These are phyloP conservation scores for Emmonsia crescens DNA, from an alignment of 2,329 filamentous ascomycete genomes.

Conservation along the genomic window DNA sequence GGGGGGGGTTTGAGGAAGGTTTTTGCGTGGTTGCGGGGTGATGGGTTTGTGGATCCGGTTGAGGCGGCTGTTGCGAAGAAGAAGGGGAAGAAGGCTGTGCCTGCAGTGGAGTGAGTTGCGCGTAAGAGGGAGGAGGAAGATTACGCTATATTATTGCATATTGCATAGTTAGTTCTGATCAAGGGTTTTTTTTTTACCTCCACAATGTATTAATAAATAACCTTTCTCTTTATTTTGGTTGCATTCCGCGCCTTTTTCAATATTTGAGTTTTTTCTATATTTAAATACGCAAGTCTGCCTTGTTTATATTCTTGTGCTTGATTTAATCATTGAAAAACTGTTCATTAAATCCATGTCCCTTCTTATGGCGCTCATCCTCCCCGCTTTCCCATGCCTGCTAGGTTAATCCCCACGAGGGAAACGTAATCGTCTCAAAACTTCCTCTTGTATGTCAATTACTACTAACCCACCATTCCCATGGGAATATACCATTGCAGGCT, in stretches of 20 bases:
- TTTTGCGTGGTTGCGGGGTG: slow-evolving; percentile 61
- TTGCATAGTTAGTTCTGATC: background rate
- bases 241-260: background rate
- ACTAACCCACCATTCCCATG: background rate
- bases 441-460: background rate
- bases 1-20: slow-evolving; percentile 60
- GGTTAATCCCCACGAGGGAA: background rate
- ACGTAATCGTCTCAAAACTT: background rate
- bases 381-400: background rate
- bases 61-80: slow-evolving; percentile 33
- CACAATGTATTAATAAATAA: background rate
- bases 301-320: too few relatives aligned
- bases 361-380: background rate
- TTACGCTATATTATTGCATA: background rate
- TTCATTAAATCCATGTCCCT: too few relatives aligned
- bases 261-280: background rate
- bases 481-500: too few relatives aligned
- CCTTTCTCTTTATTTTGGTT: background rate
- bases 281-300: background rate
- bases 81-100: slow-evolving; percentile 20
- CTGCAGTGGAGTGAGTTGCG: slow-evolving; percentile 5
- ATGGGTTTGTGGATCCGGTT: slow-evolving; percentile 62
- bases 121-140: background rate
- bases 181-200: background rate
- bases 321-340: too few relatives aligned